Conservation (phyloP, 2,329 filamentous ascomycete genomes). For the Coleophoma cylindrospora region DNA sequence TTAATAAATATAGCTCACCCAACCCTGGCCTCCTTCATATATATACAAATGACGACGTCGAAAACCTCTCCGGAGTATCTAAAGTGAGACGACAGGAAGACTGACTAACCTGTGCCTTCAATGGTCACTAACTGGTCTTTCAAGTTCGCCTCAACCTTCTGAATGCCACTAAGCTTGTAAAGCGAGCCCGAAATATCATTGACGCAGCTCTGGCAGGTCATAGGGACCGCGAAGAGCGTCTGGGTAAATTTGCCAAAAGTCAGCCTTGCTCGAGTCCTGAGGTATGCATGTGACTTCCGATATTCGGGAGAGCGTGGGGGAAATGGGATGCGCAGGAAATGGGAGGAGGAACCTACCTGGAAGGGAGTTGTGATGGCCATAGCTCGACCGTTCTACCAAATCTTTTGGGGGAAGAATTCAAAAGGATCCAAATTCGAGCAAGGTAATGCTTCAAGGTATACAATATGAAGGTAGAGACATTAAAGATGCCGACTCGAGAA, state of each 20-base stretch:
- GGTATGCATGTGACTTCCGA: conserved; percentile 16
- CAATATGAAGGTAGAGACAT: conserved; percentile 1
- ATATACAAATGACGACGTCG: too few relatives aligned
- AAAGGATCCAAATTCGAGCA: too few relatives aligned
- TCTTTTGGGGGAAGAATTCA: too few relatives aligned
- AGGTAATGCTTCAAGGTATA: too few relatives aligned
- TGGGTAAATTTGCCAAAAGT: conserved; percentile 30
- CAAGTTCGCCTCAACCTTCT: conserved; percentile 76
- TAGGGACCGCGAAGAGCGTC: conserved; percentile 92
- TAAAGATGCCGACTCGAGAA: too few relatives aligned
- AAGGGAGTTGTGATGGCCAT: conserved; percentile 29
- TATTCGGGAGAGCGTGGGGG: not conserved
- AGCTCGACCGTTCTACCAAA: not conserved
- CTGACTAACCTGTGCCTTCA: conserved; percentile 67
- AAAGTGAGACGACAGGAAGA: conserved; percentile 1
- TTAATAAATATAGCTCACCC: too few relatives aligned
- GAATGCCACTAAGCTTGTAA: conserved; percentile 72
- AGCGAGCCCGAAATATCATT: conserved; percentile 79
- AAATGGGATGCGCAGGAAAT: too few relatives aligned
- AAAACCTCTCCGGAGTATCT: conserved; percentile 10
- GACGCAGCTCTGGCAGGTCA: conserved; percentile 87
- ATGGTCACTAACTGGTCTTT: conserved; percentile 79
- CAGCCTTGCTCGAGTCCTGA: conserved; percentile 1
- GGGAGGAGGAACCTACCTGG: conserved; percentile 19
- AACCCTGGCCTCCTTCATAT: too few relatives aligned